Percentiles rank a stretch among this genome's conserved stretches.
phyloP scores from a whole-genome alignment of 495 filamentous ascomycete species.

The Rostrohypoxylon terebratum region DNA sequence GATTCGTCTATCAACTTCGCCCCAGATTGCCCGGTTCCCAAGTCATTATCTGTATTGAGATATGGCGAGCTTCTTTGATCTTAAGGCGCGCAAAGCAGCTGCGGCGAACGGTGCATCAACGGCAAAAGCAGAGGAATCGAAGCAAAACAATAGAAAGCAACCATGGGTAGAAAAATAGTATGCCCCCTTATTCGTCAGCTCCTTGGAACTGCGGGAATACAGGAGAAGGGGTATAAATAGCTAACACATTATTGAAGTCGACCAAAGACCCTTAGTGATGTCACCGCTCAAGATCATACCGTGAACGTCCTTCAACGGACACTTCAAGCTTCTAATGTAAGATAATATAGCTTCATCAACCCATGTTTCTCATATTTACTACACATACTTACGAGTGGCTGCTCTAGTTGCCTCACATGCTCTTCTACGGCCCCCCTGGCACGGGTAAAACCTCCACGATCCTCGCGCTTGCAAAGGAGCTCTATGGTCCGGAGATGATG shows the following conservation, averaged over 20 bases:
- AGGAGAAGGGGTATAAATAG: background rate
- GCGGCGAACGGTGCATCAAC: conserved; percentile 67
- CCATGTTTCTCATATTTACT: background rate
- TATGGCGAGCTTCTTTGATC: conserved; percentile 92
- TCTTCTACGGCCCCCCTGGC: conserved; percentile 97
- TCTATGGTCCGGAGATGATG: conserved; percentile 95
- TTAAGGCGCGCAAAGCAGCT: conserved; percentile 90
- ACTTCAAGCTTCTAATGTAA: conserved; percentile 91
- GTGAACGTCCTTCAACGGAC: conserved; percentile 91
- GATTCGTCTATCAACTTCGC: background rate
- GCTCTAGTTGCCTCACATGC: conserved; percentile 93
- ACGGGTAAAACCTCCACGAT: conserved; percentile 99
- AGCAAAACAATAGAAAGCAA: conserved; percentile 75
- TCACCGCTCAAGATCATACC: conserved; percentile 97
- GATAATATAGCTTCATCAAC: conserved; percentile 22
- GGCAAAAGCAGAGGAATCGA: conserved; percentile 63
- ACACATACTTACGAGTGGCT: background rate
- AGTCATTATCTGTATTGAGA: background rate
- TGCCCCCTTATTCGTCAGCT: conserved; percentile 36
- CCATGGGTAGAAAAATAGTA: conserved; percentile 99
- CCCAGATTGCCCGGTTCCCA: background rate
- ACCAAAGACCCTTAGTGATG: conserved; percentile 91
- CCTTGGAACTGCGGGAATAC: background rate
- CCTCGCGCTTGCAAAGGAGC: conserved; percentile 92
- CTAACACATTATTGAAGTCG: conserved; percentile 69